Evolutionary conservation across 306 rosid species (phyloP), one percentile per base, ranked within the genome.

Genomic region (Arachis hypogaea): DNA sequence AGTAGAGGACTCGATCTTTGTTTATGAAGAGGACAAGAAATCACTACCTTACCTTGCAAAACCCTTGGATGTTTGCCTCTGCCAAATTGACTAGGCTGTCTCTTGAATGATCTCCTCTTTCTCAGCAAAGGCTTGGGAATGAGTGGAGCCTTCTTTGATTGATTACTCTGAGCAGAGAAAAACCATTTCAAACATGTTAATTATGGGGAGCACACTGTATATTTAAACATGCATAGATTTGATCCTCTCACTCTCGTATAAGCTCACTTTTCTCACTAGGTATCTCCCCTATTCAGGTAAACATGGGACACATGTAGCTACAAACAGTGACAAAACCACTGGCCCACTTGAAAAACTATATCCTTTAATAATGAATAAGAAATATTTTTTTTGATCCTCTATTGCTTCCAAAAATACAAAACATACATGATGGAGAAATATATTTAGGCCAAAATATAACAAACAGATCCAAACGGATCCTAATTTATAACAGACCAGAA

Each of bases 61-160:
- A 79, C 41, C 81, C 65, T 79, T 9, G 84, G 82, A 65, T 79
- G 90, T 29, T 81, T 79, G 77, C 78, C 79, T 74, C 90, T 85
- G 40, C 84, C 85, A 72, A 43, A n/a, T 76, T 84, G 93, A 68
- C 92, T 86, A 0, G 94, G 84, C 68, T 79, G 90, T 64, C 89
- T 75, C 78, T 88, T 90, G 44, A 89, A 67, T 59, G 97, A 82
- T 76, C 97, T 82, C 82, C 71, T 91, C 81, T 84, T 91, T 57
- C 91, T 85, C 36, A 76, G 54, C 30, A 72, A 70, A 63, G 83
- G 85, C 75, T 76, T 88, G n/a, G 84, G 85, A 61, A 88, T 66
- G 60, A 77, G 55, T 42, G 83, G 77, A 63, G 80, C 68, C 82
- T 68, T 88, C 86, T 82, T 84, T 4, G 77, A 16, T 55, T 79